Conservation (phyloP, 768 basidiomycete genomes). For the Cystobasidium tubakii region DNA sequence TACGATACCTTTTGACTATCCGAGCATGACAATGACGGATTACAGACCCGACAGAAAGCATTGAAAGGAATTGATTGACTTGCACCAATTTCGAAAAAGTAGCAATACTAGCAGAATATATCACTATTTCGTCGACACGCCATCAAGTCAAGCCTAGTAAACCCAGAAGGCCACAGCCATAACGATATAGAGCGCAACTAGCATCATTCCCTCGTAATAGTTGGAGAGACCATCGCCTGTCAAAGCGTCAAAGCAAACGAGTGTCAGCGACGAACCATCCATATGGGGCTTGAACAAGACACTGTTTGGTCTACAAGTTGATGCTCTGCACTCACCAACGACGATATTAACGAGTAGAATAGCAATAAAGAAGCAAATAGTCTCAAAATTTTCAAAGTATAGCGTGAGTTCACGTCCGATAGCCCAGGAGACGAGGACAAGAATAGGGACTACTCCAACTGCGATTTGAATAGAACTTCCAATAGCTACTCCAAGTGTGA, state of each 20-base stretch:
- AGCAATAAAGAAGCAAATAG: constrained; percentile 75
- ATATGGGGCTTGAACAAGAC: no score
- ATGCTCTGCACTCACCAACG: constrained; percentile 49
- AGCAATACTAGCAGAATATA: no score
- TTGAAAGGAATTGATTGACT: no score
- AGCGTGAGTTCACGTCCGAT: constrained; percentile 53
- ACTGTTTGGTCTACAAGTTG: no score
- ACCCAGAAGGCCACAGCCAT: constrained; percentile 37
- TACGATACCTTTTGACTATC: no score
- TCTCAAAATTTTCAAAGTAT: constrained; percentile 84
- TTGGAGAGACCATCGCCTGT: constrained; percentile 70
- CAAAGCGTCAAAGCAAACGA: neutral
- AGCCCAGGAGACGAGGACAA: constrained; percentile 84
- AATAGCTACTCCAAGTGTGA: constrained; percentile 61
- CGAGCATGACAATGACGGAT: no score
- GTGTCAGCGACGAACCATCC: no score
- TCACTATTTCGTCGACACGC: no score
- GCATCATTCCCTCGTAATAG: constrained; percentile 83
- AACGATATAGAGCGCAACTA: constrained; percentile 37
- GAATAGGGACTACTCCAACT: constrained; percentile 61
- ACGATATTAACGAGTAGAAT: constrained; percentile 81
- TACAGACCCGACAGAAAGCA: no score
- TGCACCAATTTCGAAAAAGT: no score
- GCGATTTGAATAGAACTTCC: constrained; percentile 49
- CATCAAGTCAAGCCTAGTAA: constrained; percentile 8